phyloP scores from a whole-genome alignment of 2,329 filamentous ascomycete genomes.

The Fusarium illudens region DNA sequence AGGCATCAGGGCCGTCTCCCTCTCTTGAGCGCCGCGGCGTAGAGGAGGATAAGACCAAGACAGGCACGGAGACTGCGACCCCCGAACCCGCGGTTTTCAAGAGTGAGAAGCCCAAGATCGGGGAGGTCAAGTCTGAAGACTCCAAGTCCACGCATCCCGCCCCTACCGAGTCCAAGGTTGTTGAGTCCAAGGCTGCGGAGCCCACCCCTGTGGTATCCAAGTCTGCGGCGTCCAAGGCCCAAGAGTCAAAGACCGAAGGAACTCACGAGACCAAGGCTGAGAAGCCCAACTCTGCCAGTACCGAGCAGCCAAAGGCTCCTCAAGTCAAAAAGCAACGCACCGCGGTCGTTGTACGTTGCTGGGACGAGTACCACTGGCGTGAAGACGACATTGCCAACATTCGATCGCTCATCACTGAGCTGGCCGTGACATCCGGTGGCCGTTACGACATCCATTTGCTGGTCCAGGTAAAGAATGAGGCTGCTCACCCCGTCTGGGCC shows the following conservation, averaged over 20 bases:
- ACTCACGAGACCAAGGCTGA: neutral
- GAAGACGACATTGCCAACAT: conserved; percentile 84
- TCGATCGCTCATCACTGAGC: conserved; percentile 83
- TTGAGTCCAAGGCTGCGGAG: neutral
- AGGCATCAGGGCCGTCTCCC: neutral
- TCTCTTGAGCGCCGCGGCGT: conserved; percentile 18
- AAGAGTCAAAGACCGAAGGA: conserved; percentile 12
- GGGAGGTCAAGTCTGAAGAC: conserved; percentile 3
- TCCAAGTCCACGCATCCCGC: neutral
- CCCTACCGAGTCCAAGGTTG: neutral
- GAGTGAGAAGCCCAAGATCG: conserved; percentile 6
- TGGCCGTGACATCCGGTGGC: conserved; percentile 81
- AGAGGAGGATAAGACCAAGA: conserved; percentile 23
- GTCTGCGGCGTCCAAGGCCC: conserved; percentile 6
- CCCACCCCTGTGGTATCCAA: neutral
- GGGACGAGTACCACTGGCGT: conserved; percentile 81
- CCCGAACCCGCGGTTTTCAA: conserved; percentile 1
- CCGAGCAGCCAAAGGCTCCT: neutral
- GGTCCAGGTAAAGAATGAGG: conserved; percentile 83
- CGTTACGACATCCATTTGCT: conserved; percentile 89
- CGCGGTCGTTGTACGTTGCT: conserved; percentile 82
- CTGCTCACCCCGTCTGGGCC: conserved; percentile 79
- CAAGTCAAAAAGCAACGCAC: conserved; percentile 55
- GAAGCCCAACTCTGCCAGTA: neutral
- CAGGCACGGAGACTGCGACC: conserved; percentile 25